A percentile compares a stretch with the other conserved stretches of the same genome.
These are phyloP conservation scores for Metschnikowia henanensis DNA, from an alignment of 805 yeast species.

Conservation along the genomic window DNA sequence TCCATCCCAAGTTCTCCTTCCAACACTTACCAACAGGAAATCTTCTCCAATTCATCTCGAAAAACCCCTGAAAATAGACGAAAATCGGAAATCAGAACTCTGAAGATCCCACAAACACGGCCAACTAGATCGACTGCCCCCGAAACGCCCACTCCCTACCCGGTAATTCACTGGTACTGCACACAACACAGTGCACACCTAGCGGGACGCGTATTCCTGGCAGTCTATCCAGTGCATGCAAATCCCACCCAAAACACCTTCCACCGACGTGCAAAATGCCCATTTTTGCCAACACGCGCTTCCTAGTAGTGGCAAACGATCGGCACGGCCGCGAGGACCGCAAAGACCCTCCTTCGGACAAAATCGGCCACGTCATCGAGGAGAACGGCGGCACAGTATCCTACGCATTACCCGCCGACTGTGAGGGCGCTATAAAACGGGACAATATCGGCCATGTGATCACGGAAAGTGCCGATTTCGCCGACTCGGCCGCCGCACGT, in stretches of 20 bases:
- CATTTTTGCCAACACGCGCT: slow-evolving; percentile 10
- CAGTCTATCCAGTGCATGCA: neutral
- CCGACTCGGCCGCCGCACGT: slow-evolving; percentile 47
- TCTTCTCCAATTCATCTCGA: too few species aligned
- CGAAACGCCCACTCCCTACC: too few species aligned
- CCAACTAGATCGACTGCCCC: too few species aligned
- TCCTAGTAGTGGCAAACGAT: slow-evolving; percentile 7
- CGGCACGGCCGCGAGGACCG: neutral
- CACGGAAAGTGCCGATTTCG: slow-evolving; percentile 51
- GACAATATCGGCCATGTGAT: slow-evolving; percentile 47
- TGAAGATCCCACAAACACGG: too few species aligned
- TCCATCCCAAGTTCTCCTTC: too few species aligned
- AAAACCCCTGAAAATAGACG: too few species aligned
- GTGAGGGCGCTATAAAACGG: slow-evolving; percentile 2
- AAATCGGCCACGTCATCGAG: slow-evolving; percentile 4
- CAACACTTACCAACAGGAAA: too few species aligned
- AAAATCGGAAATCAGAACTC: too few species aligned
- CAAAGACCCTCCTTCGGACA: neutral
- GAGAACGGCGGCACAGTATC: slow-evolving; percentile 12
- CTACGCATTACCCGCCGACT: neutral
- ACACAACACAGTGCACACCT: neutral
- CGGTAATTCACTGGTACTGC: too few species aligned
- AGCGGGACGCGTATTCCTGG: neutral
- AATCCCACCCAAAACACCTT: neutral
- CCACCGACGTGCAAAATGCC: neutral